Conservation (phyloP, 2,329 filamentous ascomycete species). For the Bipolaris sorokiniana region DNA sequence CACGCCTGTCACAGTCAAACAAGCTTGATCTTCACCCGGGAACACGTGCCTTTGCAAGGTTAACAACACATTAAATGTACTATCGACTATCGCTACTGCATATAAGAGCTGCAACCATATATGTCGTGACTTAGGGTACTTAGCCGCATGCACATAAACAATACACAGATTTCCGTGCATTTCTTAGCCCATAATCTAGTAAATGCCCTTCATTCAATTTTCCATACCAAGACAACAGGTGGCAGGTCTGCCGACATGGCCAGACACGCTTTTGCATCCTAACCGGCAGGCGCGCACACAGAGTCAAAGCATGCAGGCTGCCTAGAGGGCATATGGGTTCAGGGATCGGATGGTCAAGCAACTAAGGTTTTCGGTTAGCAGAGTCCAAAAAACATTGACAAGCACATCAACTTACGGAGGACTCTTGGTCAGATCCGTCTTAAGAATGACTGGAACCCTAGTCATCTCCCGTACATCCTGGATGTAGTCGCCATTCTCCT, state of each 20-base stretch:
- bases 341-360: conserved; percentile 84
- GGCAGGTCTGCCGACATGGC: conserved; percentile 3
- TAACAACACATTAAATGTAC: conserved; percentile 41
- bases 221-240: conserved; percentile 34
- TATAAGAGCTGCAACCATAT: conserved; percentile 35
- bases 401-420: conserved; percentile 79
- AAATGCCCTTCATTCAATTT: conserved; percentile 44
- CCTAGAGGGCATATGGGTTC: conserved; percentile 73
- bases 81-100: conserved; percentile 29
- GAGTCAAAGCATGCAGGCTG: conserved; percentile 4
- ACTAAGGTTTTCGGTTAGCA: conserved; percentile 52
- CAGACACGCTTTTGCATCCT: conserved; percentile 1
- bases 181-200: conserved; percentile 24
- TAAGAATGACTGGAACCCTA: conserved; percentile 93
- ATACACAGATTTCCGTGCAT: conserved; percentile 35
- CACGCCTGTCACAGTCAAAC: conserved; percentile 24
- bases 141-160: conserved; percentile 36
- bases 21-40: conserved; percentile 19
- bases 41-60: conserved; percentile 15
- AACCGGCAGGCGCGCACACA: neutral
- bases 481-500: conserved; percentile 94
- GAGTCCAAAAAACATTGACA: neutral
- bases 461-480: conserved; percentile 99
- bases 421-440: conserved; percentile 98
- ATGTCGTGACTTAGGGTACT: conserved; percentile 27